Evolutionary conservation across 352 stramenopile genomes (phyloP).

Genomic region (Poterioochromonas sp.): DNA sequence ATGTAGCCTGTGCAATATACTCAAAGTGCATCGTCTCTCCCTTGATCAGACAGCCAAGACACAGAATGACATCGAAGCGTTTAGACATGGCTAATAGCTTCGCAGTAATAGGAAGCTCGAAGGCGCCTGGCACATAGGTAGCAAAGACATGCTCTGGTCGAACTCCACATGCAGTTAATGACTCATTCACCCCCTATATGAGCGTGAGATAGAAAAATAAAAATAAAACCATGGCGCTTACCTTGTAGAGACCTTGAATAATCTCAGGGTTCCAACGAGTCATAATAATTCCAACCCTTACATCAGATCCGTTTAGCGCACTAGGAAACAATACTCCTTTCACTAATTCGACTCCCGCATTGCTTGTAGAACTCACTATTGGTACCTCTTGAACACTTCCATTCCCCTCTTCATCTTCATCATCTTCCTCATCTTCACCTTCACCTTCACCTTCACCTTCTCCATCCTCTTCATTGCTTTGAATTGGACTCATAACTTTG

Average conservation of each 20-base stretch:
- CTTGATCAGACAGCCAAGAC: conserved; percentile 77
- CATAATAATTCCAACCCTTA: conserved; percentile 45
- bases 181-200: conserved; percentile 27
- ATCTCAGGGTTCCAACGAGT: conserved; percentile 48
- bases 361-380: no score
- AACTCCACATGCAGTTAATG: conserved; percentile 22
- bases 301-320: conserved; percentile 45
- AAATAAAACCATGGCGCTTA: neutral
- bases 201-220: neutral
- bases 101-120: conserved; percentile 89
- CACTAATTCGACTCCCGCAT: no score
- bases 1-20: conserved; percentile 94
- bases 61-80: conserved; percentile 91
- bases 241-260: conserved; percentile 42
- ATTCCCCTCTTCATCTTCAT: no score
- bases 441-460: no score
- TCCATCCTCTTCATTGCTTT: no score
- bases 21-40: conserved; percentile 98
- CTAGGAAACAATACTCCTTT: conserved; percentile 9
- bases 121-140: conserved; percentile 84
- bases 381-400: no score
- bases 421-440: no score
- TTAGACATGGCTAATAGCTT: conserved; percentile 73
- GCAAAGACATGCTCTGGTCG: conserved; percentile 59
- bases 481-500: no score